A percentile compares a stretch with the other conserved stretches of the same genome.
Evolutionary conservation across 2,329 filamentous ascomycete genomes (phyloP).

Genomic region (Dothideomycetes sp.): DNA sequence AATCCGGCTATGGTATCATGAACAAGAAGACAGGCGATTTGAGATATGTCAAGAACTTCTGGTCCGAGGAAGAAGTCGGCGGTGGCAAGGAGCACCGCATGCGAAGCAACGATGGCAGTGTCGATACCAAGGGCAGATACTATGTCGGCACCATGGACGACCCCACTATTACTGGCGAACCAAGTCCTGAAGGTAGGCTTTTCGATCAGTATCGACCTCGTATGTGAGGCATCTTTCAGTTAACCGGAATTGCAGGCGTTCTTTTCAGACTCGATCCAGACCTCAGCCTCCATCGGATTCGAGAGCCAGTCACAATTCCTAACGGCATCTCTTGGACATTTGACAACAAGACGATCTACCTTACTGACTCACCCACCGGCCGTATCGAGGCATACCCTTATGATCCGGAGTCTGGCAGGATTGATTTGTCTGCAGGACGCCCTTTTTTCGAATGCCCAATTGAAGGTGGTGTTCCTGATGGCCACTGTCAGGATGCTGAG

Average conservation of each 20-base stretch:
- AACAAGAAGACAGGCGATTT: constrained; percentile 52
- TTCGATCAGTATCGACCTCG: background rate
- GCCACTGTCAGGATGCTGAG: constrained; percentile 72
- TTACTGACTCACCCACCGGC: constrained; percentile 66
- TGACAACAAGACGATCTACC: constrained; percentile 65
- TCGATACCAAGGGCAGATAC: constrained; percentile 71
- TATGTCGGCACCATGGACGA: constrained; percentile 87
- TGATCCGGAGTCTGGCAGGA: constrained; percentile 50
- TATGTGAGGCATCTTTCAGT: background rate
- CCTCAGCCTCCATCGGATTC: constrained; percentile 49
- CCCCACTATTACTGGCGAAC: constrained; percentile 35
- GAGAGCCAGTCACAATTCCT: constrained; percentile 58
- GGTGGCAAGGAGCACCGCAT: constrained; percentile 39
- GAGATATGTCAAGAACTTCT: constrained; percentile 49
- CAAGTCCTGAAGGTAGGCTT: constrained; percentile 7
- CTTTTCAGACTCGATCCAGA: constrained; percentile 63
- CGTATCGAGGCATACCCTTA: constrained; percentile 71
- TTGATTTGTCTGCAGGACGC: constrained; percentile 58
- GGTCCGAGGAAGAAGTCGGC: constrained; percentile 40
- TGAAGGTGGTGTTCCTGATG: constrained; percentile 63
- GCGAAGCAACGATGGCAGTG: constrained; percentile 71
- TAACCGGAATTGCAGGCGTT: constrained; percentile 45
- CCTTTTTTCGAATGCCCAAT: constrained; percentile 62
- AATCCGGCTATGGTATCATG: constrained; percentile 71
- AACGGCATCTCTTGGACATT: constrained; percentile 77